Percentiles rank a stretch among this genome's conserved stretches.
phyloP scores from a whole-genome alignment of 2,329 filamentous ascomycete genomes.

The Ophiosphaerella narmari region DNA sequence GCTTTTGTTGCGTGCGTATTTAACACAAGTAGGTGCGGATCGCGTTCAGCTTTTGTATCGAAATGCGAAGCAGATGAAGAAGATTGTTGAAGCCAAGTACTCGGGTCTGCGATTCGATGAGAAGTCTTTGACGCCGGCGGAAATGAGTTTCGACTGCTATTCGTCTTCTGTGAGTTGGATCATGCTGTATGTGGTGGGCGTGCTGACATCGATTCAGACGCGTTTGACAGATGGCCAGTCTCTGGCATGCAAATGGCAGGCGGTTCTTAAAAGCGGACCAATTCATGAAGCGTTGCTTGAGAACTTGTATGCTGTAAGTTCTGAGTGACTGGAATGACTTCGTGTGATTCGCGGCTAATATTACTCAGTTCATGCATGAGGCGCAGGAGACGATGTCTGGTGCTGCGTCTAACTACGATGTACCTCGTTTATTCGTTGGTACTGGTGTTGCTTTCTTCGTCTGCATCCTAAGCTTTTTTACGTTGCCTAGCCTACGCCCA shows the following conservation, averaged over 20 bases:
- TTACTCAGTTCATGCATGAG: conserved; percentile 63
- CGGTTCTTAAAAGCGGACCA: conserved; percentile 16
- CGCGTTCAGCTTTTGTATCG: conserved; percentile 70
- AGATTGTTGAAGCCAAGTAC: conserved; percentile 76
- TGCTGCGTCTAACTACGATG: conserved; percentile 90
- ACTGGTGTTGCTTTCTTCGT: conserved; percentile 52
- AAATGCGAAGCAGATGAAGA: conserved; percentile 81
- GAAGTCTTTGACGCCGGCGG: conserved; percentile 9
- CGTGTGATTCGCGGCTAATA: conserved; percentile 8
- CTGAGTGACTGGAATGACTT: not conserved
- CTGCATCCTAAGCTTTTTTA: conserved; percentile 43
- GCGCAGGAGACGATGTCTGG: conserved; percentile 83
- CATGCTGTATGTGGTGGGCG: not conserved
- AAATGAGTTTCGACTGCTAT: conserved; percentile 15
- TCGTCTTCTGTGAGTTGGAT: conserved; percentile 6
- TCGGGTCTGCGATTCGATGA: conserved; percentile 57
- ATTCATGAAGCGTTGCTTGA: conserved; percentile 35
- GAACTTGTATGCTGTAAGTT: not conserved
- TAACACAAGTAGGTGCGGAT: conserved; percentile 51
- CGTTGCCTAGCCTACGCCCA: conserved; percentile 46
- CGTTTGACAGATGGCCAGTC: conserved; percentile 31
- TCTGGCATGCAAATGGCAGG: conserved; percentile 72
- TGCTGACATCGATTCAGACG: conserved; percentile 5
- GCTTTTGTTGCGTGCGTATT: not conserved
- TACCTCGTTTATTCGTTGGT: conserved; percentile 62